Conservation (phyloP, 78 protist genomes). For the Guillardia theta region DNA sequence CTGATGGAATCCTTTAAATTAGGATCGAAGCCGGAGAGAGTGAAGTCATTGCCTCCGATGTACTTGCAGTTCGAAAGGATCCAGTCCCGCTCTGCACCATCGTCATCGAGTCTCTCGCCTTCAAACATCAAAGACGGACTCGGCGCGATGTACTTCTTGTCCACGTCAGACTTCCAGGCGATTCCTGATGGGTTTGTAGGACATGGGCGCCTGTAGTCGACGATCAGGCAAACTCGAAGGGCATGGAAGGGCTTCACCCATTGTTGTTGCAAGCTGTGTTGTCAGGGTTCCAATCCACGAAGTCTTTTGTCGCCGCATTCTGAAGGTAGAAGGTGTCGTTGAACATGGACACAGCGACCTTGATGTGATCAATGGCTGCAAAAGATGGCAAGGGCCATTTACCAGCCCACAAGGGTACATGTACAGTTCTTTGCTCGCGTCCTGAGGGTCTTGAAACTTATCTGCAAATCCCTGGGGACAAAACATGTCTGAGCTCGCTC, state of each 20-base stretch:
- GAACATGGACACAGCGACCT: conserved; percentile 59
- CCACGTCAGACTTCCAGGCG: conserved; percentile 84
- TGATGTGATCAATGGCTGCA: no score
- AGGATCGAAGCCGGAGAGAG: neutral
- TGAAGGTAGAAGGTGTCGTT: neutral
- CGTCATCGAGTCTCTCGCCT: neutral
- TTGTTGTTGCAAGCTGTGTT: neutral
- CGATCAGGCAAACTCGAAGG: no score
- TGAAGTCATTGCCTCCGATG: neutral
- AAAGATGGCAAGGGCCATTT: no score
- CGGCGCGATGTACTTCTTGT: conserved; percentile 65
- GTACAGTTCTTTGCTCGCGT: no score
- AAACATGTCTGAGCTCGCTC: no score
- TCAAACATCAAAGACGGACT: neutral
- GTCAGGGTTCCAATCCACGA: neutral
- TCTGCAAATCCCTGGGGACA: no score
- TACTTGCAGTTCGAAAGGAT: neutral
- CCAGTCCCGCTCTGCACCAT: neutral
- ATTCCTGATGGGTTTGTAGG: conserved; percentile 60
- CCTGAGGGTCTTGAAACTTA: no score
- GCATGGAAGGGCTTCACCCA: no score
- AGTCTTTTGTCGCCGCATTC: neutral
- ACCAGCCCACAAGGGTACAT: conserved; percentile 90
- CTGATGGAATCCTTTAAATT: no score
- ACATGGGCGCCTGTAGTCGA: neutral